phyloP scores from a whole-genome alignment of 768 basidiomycete species.

The Mycena polygramma region DNA sequence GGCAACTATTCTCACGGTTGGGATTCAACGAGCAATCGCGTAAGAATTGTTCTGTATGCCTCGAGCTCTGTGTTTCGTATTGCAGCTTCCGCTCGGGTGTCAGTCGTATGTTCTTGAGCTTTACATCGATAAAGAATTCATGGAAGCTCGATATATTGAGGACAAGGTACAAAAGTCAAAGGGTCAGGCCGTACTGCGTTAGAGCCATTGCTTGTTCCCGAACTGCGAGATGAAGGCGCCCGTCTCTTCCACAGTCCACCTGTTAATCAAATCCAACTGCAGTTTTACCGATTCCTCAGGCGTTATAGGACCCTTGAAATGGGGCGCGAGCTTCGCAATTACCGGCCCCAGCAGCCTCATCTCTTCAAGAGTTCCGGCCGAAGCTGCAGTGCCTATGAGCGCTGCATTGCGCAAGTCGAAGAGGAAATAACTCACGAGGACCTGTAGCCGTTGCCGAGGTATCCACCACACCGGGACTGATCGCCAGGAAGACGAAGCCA shows the following conservation, averaged over 20 bases:
- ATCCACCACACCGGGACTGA: constrained; percentile 55
- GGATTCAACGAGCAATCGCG: too few relatives aligned
- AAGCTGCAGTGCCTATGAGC: not conserved
- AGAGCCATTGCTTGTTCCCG: constrained; percentile 1
- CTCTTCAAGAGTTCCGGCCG: not conserved
- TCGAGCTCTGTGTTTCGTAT: too few relatives aligned
- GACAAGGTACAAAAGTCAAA: too few relatives aligned
- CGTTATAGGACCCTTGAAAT: constrained; percentile 28
- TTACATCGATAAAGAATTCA: too few relatives aligned
- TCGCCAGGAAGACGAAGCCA: constrained; percentile 51
- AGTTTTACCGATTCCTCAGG: constrained; percentile 22
- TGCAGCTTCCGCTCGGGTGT: too few relatives aligned
- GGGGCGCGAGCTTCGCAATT: not conserved
- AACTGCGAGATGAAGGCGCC: constrained; percentile 34
- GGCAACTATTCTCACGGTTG: too few relatives aligned
- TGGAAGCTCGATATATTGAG: too few relatives aligned
- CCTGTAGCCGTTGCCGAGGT: constrained; percentile 31
- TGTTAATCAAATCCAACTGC: constrained; percentile 25
- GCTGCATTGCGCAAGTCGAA: not conserved
- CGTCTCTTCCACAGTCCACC: constrained; percentile 17
- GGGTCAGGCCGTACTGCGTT: too few relatives aligned
- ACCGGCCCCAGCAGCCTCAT: too few relatives aligned
- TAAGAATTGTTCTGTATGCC: too few relatives aligned
- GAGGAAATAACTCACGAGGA: constrained; percentile 1
- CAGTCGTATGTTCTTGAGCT: too few relatives aligned